A percentile compares a stretch with the other conserved stretches of the same genome.
phyloP scores from a whole-genome alignment of 225 moss, liverwort and hornwort genomes.

The Marchantia polymorpha region DNA sequence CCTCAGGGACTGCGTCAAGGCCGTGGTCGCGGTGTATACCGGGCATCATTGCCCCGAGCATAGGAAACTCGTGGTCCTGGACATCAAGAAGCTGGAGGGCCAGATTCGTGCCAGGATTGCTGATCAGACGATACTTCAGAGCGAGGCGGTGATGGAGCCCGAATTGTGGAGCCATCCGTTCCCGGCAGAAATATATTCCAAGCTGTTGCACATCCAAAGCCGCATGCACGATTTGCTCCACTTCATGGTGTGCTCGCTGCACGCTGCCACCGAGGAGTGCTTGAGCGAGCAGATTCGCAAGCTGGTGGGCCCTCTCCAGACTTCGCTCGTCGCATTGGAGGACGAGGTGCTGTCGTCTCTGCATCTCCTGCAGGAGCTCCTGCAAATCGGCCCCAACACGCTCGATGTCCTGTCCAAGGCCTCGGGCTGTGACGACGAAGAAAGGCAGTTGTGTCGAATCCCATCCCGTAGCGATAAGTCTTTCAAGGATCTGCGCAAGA shows the following conservation, averaged over 20 bases:
- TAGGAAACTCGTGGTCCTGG: slow-evolving; percentile 24
- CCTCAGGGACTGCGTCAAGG: slow-evolving; percentile 33
- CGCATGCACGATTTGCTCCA: slow-evolving; percentile 38
- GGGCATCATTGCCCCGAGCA: slow-evolving; percentile 29
- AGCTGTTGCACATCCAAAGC: slow-evolving; percentile 28
- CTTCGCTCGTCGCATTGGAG: slow-evolving; percentile 29
- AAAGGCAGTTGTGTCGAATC: background rate
- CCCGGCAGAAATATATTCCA: slow-evolving; percentile 32
- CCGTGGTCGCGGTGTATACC: slow-evolving; percentile 30
- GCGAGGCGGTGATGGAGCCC: slow-evolving; percentile 32
- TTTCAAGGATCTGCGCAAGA: background rate
- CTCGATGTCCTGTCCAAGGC: slow-evolving; percentile 2
- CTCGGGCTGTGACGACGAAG: slow-evolving; percentile 10
- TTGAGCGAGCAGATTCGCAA: slow-evolving; percentile 31
- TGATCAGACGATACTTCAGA: slow-evolving; percentile 19
- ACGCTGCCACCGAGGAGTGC: slow-evolving; percentile 37
- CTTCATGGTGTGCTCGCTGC: slow-evolving; percentile 38
- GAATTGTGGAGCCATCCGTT: slow-evolving; percentile 40
- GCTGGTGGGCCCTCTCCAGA: slow-evolving; percentile 36
- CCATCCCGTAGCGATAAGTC: background rate
- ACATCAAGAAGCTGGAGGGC: slow-evolving; percentile 34
- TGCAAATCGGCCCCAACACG: slow-evolving; percentile 18
- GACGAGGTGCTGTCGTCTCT: slow-evolving; percentile 38
- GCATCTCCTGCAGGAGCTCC: slow-evolving; percentile 27
- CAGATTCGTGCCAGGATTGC: slow-evolving; percentile 20